Evolutionary conservation across 169 alveolate genomes (phyloP).

Genomic region (Neospora caninum): DNA sequence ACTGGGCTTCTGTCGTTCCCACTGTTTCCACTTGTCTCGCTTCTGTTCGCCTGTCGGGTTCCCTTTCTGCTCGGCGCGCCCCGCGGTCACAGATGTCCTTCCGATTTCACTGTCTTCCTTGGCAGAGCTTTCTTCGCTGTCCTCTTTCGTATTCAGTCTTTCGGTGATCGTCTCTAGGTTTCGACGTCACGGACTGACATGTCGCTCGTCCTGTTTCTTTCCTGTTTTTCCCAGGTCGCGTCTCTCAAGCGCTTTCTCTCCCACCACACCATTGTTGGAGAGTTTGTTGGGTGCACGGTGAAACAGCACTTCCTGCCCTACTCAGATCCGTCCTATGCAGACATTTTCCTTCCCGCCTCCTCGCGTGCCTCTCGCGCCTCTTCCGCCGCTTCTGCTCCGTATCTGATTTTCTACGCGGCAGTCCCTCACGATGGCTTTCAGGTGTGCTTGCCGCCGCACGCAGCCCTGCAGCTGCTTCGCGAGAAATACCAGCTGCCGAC

Average conservation of each 20-base stretch:
- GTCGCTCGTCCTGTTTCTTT: not conserved
- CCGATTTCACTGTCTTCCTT: too few relatives aligned
- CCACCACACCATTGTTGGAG: constrained; percentile 64
- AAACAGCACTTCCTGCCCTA: constrained; percentile 57
- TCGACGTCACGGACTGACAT: too few relatives aligned
- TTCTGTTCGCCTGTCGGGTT: too few relatives aligned
- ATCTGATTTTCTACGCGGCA: constrained; percentile 2
- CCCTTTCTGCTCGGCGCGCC: too few relatives aligned
- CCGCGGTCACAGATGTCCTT: too few relatives aligned
- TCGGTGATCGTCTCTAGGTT: too few relatives aligned
- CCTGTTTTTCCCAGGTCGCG: constrained; percentile 30
- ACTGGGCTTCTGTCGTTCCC: not conserved
- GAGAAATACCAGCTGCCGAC: constrained; percentile 51
- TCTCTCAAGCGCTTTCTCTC: constrained; percentile 48
- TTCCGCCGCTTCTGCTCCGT: not conserved
- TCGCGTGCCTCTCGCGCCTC: not conserved
- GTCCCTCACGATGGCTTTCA: constrained; percentile 21
- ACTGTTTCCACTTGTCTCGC: not conserved
- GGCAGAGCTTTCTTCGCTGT: too few relatives aligned
- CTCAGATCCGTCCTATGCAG: not conserved
- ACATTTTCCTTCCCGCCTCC: not conserved
- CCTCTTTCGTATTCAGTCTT: too few relatives aligned
- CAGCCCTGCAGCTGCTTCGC: constrained; percentile 44
- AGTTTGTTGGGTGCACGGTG: constrained; percentile 53
- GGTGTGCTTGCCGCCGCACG: constrained; percentile 54